phyloP scores from a whole-genome alignment of 805 yeast species.

The Candida ovalis region DNA sequence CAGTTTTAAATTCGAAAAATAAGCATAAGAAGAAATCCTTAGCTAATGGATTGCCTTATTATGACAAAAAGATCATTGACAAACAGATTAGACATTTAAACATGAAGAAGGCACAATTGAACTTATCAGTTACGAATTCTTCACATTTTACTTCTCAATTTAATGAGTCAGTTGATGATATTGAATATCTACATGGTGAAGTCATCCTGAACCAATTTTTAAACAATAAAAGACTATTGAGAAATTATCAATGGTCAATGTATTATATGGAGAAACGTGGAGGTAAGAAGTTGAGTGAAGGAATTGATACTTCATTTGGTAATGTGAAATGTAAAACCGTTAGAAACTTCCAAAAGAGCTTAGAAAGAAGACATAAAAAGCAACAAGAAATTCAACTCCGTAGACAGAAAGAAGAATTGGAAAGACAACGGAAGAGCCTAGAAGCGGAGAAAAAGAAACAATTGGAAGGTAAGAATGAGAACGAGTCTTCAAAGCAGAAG shows the following conservation, averaged over 20 bases:
- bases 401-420: slow-evolving; percentile 14
- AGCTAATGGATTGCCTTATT: slow-evolving; percentile 43
- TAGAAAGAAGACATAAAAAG: slow-evolving; percentile 18
- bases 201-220: slow-evolving; percentile 43
- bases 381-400: slow-evolving; percentile 17
- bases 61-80: slow-evolving; percentile 27
- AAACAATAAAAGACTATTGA: slow-evolving; percentile 37
- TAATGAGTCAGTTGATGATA: slow-evolving; percentile 38
- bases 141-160: slow-evolving; percentile 25
- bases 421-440: slow-evolving; percentile 7
- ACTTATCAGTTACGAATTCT: slow-evolving; percentile 25
- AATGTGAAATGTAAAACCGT: slow-evolving; percentile 18
- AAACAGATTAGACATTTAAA: slow-evolving; percentile 23
- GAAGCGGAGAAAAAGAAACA: slow-evolving; percentile 4
- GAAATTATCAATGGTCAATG: slow-evolving; percentile 45
- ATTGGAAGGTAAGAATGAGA: slow-evolving; percentile 4
- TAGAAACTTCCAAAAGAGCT: slow-evolving; percentile 29
- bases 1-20: slow-evolving; percentile 17
- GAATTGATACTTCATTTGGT: slow-evolving; percentile 9
- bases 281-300: slow-evolving; percentile 22
- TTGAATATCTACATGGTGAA: slow-evolving; percentile 48
- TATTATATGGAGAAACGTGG: slow-evolving; percentile 46
- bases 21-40: slow-evolving; percentile 19
- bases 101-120: slow-evolving; percentile 26
- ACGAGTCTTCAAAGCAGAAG: not conserved